Percentiles rank a stretch among this genome's conserved stretches.
phyloP scores from a whole-genome alignment of 768 basidiomycete species.

The Kwoniella shandongensis region DNA sequence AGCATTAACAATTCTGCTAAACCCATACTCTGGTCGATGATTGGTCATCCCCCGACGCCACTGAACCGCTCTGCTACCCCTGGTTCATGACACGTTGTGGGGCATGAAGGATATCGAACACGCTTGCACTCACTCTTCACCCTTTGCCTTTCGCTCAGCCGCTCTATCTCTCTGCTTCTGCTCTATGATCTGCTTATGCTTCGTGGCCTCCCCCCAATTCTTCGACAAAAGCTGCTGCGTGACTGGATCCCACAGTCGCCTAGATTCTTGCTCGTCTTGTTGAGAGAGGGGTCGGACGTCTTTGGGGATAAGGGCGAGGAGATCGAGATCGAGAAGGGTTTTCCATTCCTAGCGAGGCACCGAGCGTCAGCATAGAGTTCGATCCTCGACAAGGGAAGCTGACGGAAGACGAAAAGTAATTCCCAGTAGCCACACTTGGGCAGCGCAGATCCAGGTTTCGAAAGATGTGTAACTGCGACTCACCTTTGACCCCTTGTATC shows the following conservation, averaged over 20 bases:
- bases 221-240: slow-evolving; percentile 70
- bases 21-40: too few species aligned
- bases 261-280: slow-evolving; percentile 77
- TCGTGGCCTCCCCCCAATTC: slow-evolving; percentile 87
- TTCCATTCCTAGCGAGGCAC: slow-evolving; percentile 64
- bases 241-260: slow-evolving; percentile 78
- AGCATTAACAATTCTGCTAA: too few species aligned
- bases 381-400: too few species aligned
- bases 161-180: slow-evolving; percentile 86
- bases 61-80: too few species aligned
- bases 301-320: slow-evolving; percentile 75
- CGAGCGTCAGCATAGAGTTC: too few species aligned
- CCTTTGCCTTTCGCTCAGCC: slow-evolving; percentile 78
- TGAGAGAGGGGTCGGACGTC: slow-evolving; percentile 73
- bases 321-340: slow-evolving; percentile 73
- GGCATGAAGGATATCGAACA: too few species aligned
- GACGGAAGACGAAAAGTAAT: too few species aligned
- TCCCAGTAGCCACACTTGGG: too few species aligned
- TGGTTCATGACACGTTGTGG: too few species aligned
- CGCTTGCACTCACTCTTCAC: slow-evolving; percentile 73
- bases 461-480: slow-evolving; percentile 22
- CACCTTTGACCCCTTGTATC: slow-evolving; percentile 56
- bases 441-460: too few species aligned
- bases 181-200: slow-evolving; percentile 86
- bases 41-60: too few species aligned